Percentiles rank a stretch among this genome's conserved stretches.
Conservation (phyloP, 2,329 filamentous ascomycete genomes). For the Westerdykella ornata region DNA sequence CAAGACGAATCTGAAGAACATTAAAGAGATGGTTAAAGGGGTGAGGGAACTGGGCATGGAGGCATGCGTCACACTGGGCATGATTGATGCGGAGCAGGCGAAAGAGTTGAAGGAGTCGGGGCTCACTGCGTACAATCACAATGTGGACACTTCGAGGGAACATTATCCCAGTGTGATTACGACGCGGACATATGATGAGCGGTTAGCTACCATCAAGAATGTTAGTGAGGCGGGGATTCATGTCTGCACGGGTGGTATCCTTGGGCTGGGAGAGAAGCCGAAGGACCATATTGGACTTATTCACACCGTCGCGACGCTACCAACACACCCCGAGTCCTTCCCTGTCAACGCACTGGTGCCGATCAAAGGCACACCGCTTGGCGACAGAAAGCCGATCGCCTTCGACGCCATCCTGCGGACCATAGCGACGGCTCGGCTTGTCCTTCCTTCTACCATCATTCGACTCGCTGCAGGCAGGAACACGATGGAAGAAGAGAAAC, state of each 20-base stretch:
- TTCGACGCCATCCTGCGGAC: constrained; percentile 76
- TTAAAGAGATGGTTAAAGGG: constrained; percentile 78
- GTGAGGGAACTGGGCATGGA: constrained; percentile 81
- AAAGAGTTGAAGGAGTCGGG: constrained; percentile 76
- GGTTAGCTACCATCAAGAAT: constrained; percentile 68
- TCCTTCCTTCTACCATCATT: constrained; percentile 82
- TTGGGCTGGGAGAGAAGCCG: constrained; percentile 73
- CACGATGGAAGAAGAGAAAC: constrained; percentile 80
- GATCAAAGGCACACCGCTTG: constrained; percentile 82
- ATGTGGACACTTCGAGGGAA: constrained; percentile 83
- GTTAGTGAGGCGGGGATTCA: constrained; percentile 82
- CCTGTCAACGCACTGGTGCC: constrained; percentile 87
- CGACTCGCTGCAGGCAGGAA: constrained; percentile 78
- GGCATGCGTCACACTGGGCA: constrained; percentile 85
- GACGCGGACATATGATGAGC: constrained; percentile 80
- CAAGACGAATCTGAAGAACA: constrained; percentile 74
- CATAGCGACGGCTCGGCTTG: constrained; percentile 72
- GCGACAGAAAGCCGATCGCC: constrained; percentile 62
- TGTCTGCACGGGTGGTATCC: constrained; percentile 83
- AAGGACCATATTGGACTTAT: constrained; percentile 76
- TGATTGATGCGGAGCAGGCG: constrained; percentile 79
- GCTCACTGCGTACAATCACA: constrained; percentile 89
- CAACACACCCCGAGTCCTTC: constrained; percentile 79
- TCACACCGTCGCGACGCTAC: constrained; percentile 73
- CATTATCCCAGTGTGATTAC: constrained; percentile 84